Evolutionary conservation across 169 alveolate species (phyloP).

Genomic region (Plasmodium ovale): DNA sequence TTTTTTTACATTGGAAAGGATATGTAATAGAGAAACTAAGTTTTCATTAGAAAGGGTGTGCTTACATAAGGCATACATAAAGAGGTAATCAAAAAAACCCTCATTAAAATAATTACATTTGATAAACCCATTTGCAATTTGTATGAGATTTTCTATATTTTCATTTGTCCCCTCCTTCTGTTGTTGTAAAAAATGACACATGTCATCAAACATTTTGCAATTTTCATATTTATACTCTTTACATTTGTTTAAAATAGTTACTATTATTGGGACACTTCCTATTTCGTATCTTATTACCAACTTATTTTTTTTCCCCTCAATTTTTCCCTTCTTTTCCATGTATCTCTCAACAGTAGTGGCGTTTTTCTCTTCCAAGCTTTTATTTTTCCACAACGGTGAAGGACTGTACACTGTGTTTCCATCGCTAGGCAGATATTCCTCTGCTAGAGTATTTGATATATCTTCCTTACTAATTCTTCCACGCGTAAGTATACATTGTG

Average conservation of each 20-base stretch:
- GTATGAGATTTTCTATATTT: neutral
- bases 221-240: slow-evolving; percentile 36
- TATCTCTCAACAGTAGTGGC: slow-evolving; percentile 2
- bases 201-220: slow-evolving; percentile 9
- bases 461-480: neutral
- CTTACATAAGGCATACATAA: neutral
- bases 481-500: neutral
- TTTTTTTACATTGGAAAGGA: slow-evolving; percentile 8
- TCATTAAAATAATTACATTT: slow-evolving; percentile 45
- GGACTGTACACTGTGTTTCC: neutral
- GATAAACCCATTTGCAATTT: slow-evolving; percentile 1
- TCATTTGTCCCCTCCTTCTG: neutral
- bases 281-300: slow-evolving; percentile 29
- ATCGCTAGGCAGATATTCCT: too few species aligned
- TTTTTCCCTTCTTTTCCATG: slow-evolving; percentile 3
- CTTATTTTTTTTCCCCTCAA: slow-evolving; percentile 20
- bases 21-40: slow-evolving; percentile 6
- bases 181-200: neutral
- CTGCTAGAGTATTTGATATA: neutral
- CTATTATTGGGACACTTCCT: neutral
- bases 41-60: neutral
- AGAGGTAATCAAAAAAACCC: slow-evolving; percentile 1
- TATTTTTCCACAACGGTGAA: too few species aligned
- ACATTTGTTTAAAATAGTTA: slow-evolving; percentile 26
- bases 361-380: neutral